phyloP scores from a whole-genome alignment of 2,329 filamentous ascomycete genomes.

The Chaetomiaceae sp. region DNA sequence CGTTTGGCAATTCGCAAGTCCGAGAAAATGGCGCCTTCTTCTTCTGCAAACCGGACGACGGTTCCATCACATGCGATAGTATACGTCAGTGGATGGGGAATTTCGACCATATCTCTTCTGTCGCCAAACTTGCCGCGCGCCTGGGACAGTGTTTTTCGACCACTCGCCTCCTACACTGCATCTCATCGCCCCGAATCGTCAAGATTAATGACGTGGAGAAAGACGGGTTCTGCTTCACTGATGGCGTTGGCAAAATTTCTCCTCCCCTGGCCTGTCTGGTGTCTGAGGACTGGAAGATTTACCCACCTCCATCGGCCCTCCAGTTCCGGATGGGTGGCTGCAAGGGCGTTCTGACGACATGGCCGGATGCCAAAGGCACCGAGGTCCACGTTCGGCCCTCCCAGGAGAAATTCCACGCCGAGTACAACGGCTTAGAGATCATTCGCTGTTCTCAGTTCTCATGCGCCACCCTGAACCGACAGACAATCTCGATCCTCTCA shows the following conservation, averaged over 20 bases:
- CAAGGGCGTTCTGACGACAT: conserved; percentile 82
- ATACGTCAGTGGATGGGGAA: conserved; percentile 86
- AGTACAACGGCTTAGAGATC: conserved; percentile 73
- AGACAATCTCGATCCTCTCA: conserved; percentile 82
- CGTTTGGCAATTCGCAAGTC: conserved; percentile 93
- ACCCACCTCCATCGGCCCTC: conserved; percentile 69
- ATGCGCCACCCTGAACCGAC: conserved; percentile 78
- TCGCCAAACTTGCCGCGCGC: conserved; percentile 87
- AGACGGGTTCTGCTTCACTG: conserved; percentile 72
- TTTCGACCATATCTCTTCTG: conserved; percentile 72
- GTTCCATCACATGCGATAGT: conserved; percentile 62
- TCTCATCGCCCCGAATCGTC: conserved; percentile 53
- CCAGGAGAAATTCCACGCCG: conserved; percentile 79
- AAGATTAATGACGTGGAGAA: conserved; percentile 67
- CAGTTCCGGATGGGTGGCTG: conserved; percentile 91
- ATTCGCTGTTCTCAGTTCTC: conserved; percentile 75
- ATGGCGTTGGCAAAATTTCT: conserved; percentile 94
- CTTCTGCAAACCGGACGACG: conserved; percentile 57
- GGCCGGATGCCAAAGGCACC: conserved; percentile 60
- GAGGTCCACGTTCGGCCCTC: conserved; percentile 77
- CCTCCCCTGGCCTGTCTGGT: conserved; percentile 69
- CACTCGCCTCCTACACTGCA: conserved; percentile 67
- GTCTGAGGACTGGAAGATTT: conserved; percentile 62
- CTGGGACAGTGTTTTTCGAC: conserved; percentile 96
- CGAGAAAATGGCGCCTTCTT: conserved; percentile 90